Base-by-base conservation (phyloP, 768 basidiomycete species). In the Tricholoma bakamatsutake region DNA sequence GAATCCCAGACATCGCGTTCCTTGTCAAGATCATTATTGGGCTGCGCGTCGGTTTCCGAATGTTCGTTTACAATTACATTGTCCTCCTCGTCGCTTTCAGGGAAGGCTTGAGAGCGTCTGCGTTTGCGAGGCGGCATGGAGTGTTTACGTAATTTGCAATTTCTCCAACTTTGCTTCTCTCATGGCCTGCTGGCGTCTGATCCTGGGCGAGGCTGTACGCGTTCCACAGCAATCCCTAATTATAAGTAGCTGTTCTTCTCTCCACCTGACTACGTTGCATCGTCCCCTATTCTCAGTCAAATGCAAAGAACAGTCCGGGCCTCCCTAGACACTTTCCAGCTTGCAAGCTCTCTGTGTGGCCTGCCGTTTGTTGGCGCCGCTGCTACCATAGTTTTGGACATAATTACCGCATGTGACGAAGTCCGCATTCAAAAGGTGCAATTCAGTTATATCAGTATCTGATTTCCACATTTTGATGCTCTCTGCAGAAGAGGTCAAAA, bases 1-100 rank as follows among this genome's bases (percentile, higher is more conserved):
- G 82, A 73, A 46, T 88, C 84, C 87, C 88, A 89, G 35, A 88
- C 76, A 31, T 83, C 82, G 56, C 73, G 76, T 61, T 87, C 86
- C 65, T 79, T 83, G 62, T 80, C 76, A 21, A 61, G 64, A 45
- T 59, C 62, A 57, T 59, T 61, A 58, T 51, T 58, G 18, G 52
- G 55, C 18, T 55, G 59, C 51, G 49, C 56, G 49, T 65, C 61
- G 21, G 49, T 57, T 48, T 65, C 61, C 18, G 60, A 65, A 13
- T 8, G n/a, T 48, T 48, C 28, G 13, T n/a, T 31, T n/a, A 12
- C n/a, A 31, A 30, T 30, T 31, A 4, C 53, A 61, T 55, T 50
- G 21, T 48, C 27, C 64, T 31, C 65, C 7, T 62, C 55, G 15
- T 66, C 67, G 28, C 67, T 64, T 43, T 69, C 68, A 13, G 66